Evolutionary conservation across 768 basidiomycete species (phyloP), one percentile per base, ranked within the genome.

Genomic region (Hericium coralloides): DNA sequence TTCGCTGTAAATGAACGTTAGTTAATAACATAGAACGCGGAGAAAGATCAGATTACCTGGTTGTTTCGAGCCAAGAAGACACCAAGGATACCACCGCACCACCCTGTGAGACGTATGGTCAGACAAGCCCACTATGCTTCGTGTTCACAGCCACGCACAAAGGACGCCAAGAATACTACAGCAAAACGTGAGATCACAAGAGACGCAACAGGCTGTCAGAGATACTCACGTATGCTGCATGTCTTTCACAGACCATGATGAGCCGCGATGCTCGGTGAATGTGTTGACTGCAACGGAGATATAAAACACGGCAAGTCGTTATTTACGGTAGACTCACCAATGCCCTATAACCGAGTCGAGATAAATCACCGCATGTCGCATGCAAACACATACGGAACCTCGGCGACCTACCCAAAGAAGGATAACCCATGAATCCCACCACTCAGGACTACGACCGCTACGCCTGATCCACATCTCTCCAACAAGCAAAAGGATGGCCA

Each of bases 41-140:
- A n/a, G n/a, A n/a, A n/a, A n/a, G n/a, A n/a, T n/a, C n/a, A n/a
- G 26, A 76, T 55, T 59, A 83, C 87, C 71, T 87, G 87, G 61
- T 89, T 88, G 57, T 86, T 85, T 55, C 88, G 77, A 2, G 89
- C 77, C 12, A 95, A 78, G 66, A 85, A 86, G 52, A 97, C 86
- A 2, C 93, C 95, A 4, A 98, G 74, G n/a, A 84, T 73, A 18
- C 95, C 95, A 55, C 95, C 95, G 15, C 87, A 79, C 92, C 92
- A 95, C 95, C 92, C 87, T 89, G 58, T 41, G 55, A 48, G 17
- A 47, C 2, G 31, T 9, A 2, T 0, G 2, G 10, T 31, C 31
- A 31, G 31, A 31, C 5, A 2, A 8, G 31, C 5, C 7, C 7
- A 9, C 31, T 31, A 31, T 2, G 9, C 2, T 31, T 31, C 26